Evolutionary conservation across 768 basidiomycete species (phyloP).

Genomic region (Trametes coccinea): DNA sequence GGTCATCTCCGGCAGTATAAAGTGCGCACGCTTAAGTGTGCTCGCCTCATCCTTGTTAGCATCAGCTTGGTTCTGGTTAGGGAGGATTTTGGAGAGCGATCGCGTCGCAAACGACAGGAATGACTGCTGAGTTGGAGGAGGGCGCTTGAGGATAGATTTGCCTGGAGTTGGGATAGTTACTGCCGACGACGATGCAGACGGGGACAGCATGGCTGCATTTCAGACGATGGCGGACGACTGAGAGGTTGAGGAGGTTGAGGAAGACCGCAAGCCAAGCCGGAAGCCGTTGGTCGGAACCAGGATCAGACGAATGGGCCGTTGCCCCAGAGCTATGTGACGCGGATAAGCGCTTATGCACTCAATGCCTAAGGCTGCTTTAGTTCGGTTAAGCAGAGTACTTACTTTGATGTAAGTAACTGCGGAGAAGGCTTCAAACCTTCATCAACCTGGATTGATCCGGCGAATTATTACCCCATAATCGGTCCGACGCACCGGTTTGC

Average conservation of each 20-base stretch:
- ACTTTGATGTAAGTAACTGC: too few relatives aligned
- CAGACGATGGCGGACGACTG: background rate
- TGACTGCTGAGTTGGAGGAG: conserved; percentile 65
- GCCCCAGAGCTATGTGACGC: background rate
- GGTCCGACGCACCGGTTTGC: too few relatives aligned
- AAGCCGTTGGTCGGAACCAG: background rate
- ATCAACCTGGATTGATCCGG: too few relatives aligned
- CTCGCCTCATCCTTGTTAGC: conserved; percentile 46
- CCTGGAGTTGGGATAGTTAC: conserved; percentile 79
- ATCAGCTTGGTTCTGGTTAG: conserved; percentile 44
- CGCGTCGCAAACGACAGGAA: conserved; percentile 54
- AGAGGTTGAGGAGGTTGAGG: conserved; percentile 3
- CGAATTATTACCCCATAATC: too few relatives aligned
- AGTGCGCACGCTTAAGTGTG: conserved; percentile 86
- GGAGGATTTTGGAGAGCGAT: conserved; percentile 70
- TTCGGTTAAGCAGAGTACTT: too few relatives aligned
- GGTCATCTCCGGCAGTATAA: conserved; percentile 82
- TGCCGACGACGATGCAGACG: conserved; percentile 75
- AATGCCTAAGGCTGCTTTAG: too few relatives aligned
- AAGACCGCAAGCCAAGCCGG: conserved; percentile 2
- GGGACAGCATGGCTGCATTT: conserved; percentile 41
- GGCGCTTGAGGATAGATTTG: conserved; percentile 79
- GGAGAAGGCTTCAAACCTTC: too few relatives aligned
- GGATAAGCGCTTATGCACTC: too few relatives aligned
- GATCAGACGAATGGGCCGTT: background rate